Conservation (phyloP, 2,329 filamentous ascomycete species). For the Pseudogymnoascus pannorum region DNA sequence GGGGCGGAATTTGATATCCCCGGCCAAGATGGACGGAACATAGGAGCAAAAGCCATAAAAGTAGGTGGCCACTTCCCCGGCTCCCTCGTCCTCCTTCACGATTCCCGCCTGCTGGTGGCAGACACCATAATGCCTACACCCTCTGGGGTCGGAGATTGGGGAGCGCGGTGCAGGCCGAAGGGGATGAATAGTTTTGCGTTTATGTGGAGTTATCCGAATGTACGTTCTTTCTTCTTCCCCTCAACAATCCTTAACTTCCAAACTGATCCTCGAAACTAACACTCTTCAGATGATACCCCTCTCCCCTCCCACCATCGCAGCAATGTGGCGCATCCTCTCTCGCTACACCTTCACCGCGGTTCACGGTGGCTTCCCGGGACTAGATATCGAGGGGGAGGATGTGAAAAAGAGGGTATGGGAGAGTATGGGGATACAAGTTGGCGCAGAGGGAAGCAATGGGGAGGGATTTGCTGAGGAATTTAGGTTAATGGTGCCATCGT, state of each 20-base stretch:
- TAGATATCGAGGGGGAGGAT: conserved; percentile 48
- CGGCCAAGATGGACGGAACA: conserved; percentile 22
- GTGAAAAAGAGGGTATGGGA: conserved; percentile 62
- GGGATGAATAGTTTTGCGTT: conserved; percentile 55
- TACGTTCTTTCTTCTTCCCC: conserved; percentile 23
- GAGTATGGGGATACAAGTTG: conserved; percentile 69
- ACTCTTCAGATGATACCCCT: conserved; percentile 56
- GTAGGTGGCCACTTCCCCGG: conserved; percentile 76
- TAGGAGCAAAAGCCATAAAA: conserved; percentile 56
- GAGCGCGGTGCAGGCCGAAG: conserved; percentile 32
- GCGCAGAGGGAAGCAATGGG: conserved; percentile 20
- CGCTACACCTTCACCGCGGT: conserved; percentile 56
- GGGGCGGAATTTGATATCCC: conserved; percentile 35
- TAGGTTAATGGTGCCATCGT: background rate
- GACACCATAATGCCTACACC: conserved; percentile 71
- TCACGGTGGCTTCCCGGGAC: conserved; percentile 58
- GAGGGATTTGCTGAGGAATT: background rate
- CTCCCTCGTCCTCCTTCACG: conserved; percentile 58
- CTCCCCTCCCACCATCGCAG: conserved; percentile 50
- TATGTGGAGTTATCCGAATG: conserved; percentile 71
- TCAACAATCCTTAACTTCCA: too few species aligned
- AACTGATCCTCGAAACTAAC: conserved; percentile 16
- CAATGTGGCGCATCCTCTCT: conserved; percentile 64
- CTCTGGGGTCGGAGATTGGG: conserved; percentile 43
- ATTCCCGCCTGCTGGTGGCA: conserved; percentile 59